Evolutionary conservation across 192 early-diverging fungal genomes (phyloP).

Genomic region (Phlyctochytrium bullatum): DNA sequence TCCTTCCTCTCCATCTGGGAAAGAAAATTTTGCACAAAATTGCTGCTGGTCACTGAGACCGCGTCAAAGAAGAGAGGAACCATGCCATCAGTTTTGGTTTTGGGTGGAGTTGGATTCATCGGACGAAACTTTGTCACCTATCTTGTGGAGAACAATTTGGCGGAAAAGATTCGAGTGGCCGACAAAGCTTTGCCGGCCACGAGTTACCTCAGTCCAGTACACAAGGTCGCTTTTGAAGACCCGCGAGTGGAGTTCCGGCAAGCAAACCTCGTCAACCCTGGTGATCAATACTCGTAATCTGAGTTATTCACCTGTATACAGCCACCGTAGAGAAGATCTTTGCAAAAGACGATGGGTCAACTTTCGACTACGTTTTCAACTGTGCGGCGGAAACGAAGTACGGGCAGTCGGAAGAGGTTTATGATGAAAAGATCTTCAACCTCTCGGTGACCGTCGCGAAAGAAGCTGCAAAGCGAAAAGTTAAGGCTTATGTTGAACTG

Average conservation of each 20-base stretch:
- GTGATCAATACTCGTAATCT: no score
- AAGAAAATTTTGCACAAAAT: no score
- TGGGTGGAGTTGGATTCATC: constrained; percentile 81
- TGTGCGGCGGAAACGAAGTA: constrained; percentile 94
- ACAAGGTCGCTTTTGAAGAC: constrained; percentile 65
- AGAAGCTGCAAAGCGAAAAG: constrained; percentile 74
- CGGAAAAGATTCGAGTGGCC: constrained; percentile 63
- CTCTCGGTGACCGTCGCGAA: constrained; percentile 74
- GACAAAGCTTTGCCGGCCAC: constrained; percentile 84
- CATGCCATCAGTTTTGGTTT: background rate
- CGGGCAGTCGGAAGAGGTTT: constrained; percentile 76
- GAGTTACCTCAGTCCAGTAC: constrained; percentile 61
- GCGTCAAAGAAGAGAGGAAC: no score
- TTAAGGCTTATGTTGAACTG: constrained; percentile 77
- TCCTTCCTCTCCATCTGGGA: no score
- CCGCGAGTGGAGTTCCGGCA: constrained; percentile 75
- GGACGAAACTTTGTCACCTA: constrained; percentile 75
- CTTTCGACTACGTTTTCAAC: constrained; percentile 93
- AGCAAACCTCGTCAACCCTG: constrained; percentile 69
- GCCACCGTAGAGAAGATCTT: constrained; percentile 73
- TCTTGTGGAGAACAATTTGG: constrained; percentile 66
- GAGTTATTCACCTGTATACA: constrained; percentile 38
- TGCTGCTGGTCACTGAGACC: no score
- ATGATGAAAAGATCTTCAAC: constrained; percentile 74
- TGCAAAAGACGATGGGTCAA: constrained; percentile 58